A percentile compares a stretch with the other conserved stretches of the same genome.
These are phyloP conservation scores for Aegilops tauschii DNA, from an alignment of 176 grass and related monocot genomes.

Conservation along the genomic window DNA sequence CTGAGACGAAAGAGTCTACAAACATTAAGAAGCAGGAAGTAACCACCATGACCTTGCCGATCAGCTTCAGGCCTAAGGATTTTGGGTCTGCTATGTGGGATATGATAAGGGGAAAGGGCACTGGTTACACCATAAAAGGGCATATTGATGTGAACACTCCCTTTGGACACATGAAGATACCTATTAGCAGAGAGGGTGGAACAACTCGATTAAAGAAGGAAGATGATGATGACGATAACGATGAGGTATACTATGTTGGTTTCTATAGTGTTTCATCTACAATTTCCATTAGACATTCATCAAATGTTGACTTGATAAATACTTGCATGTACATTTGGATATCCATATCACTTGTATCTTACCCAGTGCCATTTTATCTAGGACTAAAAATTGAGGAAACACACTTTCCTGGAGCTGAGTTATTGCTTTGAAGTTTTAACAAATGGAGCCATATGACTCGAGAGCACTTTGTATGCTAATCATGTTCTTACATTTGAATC, in stretches of 20 bases:
- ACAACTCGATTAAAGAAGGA: conserved; percentile 80
- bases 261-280: background rate
- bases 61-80: conserved; percentile 82
- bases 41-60: conserved; percentile 72
- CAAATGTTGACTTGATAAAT: background rate
- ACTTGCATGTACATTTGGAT: background rate
- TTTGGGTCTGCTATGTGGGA: conserved; percentile 98
- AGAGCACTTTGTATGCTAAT: background rate
- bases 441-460: background rate
- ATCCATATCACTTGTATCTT: background rate
- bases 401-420: background rate
- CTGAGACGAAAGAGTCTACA: conserved; percentile 57
- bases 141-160: conserved; percentile 84
- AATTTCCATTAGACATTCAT: background rate
- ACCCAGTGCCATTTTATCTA: background rate
- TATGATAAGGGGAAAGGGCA: conserved; percentile 87
- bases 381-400: background rate
- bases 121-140: conserved; percentile 85
- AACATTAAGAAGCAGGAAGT: conserved; percentile 74
- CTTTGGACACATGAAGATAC: conserved; percentile 89
- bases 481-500: background rate
- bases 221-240: conserved; percentile 44
- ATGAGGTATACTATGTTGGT: conserved; percentile 44
- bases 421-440: background rate
- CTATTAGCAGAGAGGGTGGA: conserved; percentile 74